Evolutionary conservation across 352 stramenopile genomes (phyloP).

Genomic region (Pythium angustatum): DNA sequence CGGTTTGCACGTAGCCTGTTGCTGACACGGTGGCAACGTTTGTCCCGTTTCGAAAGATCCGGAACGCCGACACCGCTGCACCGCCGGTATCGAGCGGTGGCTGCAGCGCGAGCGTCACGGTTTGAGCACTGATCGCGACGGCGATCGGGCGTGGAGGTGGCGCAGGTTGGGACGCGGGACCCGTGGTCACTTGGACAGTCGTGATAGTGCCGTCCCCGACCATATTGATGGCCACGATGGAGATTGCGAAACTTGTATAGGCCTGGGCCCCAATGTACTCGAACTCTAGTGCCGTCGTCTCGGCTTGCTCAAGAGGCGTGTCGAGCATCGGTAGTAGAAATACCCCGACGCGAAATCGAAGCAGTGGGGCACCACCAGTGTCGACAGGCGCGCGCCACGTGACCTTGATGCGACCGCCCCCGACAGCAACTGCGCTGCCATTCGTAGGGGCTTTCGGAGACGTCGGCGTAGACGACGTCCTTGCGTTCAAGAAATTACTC

Average conservation of each 20-base stretch:
- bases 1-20: conserved; percentile 25
- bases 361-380: conserved; percentile 41
- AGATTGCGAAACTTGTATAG: conserved; percentile 35
- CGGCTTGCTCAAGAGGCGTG: neutral
- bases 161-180: conserved; percentile 28
- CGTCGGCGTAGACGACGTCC: conserved; percentile 35
- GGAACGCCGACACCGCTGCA: conserved; percentile 32
- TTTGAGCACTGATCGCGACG: conserved; percentile 32
- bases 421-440: conserved; percentile 14
- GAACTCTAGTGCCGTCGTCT: neutral
- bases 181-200: conserved; percentile 28
- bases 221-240: conserved; percentile 32
- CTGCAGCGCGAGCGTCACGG: conserved; percentile 36
- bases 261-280: conserved; percentile 30
- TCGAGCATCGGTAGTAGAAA: neutral
- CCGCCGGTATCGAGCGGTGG: conserved; percentile 43
- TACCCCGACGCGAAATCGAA: conserved; percentile 28
- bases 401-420: conserved; percentile 34
- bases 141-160: conserved; percentile 32
- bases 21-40: conserved; percentile 26
- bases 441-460: conserved; percentile 8
- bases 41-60: conserved; percentile 48
- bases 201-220: conserved; percentile 23
- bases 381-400: conserved; percentile 38
- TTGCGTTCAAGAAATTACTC: conserved; percentile 34